Evolutionary conservation across 352 stramenopile species (phyloP), one percentile per base, ranked within the genome.

Genomic region (Thalassiosira hispida): DNA sequence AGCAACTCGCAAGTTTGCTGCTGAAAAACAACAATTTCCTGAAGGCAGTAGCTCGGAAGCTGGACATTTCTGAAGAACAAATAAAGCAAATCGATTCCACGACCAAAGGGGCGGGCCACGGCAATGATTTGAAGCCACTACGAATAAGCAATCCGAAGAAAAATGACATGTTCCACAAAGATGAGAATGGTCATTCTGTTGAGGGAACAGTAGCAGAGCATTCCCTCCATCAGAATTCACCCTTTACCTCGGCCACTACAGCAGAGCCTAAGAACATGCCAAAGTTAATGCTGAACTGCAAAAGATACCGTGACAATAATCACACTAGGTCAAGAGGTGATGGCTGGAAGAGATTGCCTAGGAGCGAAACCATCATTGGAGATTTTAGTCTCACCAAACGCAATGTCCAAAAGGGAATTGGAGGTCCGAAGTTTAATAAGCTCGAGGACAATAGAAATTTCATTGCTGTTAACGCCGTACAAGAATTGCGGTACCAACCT

Each of bases 21-120:
- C 14, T 84, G 40, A 70, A 76, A 29, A 85, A 83, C 51, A 73
- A 64, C 29, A 77, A 85, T 42, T 85, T 90, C 57, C 61, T 90
- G 33, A 78, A 74, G 62, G 77, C 77, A 49, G 62, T 90, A 49
- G 84, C 84, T n/a, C 49, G 57, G 14, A 84, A 83, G 38, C 52
- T 90, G 25, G 62, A 63, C 23, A 64, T 85, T 42, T 57, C 80
- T 57, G 77, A 86, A 60, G 59, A 85, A 2, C 51, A 81, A 69
- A 55, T 88, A 42, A 42, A 16, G 35, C 44, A 76, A 40, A 72
- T 79, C 14, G 71, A 77, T 72, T 60, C 57, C 44, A 56, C 60
- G 38, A 20, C 18, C 18, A 27, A 38, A 29, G n/a, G 29, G 70
- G 7, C 63, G 9, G 55, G 49, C 31, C 14, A 49, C 25, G 16